These are phyloP conservation scores for Suhomyces coccinellae DNA, from an alignment of 1,139 yeast genomes.

Conservation along the genomic window DNA sequence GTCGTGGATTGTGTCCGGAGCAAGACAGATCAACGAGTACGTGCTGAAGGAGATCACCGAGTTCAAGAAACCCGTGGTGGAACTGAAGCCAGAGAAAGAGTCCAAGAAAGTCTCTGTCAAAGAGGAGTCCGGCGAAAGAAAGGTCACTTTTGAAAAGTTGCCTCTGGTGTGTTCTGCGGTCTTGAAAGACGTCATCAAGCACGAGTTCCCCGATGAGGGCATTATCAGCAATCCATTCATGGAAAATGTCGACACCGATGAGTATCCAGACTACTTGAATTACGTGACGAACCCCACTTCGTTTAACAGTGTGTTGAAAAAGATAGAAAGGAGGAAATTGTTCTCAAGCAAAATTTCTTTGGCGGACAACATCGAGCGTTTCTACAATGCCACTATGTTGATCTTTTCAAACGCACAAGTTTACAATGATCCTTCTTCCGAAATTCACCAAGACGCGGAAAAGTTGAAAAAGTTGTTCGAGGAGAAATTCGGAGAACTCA, in stretches of 20 bases:
- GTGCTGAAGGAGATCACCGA: conserved; percentile 44
- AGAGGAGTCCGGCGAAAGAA: conserved; percentile 10
- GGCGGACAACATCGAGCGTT: conserved; percentile 45
- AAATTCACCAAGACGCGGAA: conserved; percentile 57
- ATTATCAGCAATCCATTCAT: conserved; percentile 56
- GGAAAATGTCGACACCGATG: conserved; percentile 54
- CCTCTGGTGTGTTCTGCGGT: conserved; percentile 26
- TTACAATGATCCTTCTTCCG: conserved; percentile 56
- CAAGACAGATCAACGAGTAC: conserved; percentile 42
- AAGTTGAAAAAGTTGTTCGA: conserved; percentile 41
- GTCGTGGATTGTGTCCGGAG: conserved; percentile 62
- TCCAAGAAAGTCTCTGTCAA: conserved; percentile 16
- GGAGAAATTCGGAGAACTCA: conserved; percentile 30
- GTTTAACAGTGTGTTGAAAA: conserved; percentile 45
- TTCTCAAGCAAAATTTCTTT: conserved; percentile 29
- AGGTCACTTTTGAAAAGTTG: conserved; percentile 24
- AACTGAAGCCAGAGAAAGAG: conserved; percentile 15
- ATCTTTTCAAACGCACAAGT: conserved; percentile 59
- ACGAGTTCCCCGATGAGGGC: conserved; percentile 45
- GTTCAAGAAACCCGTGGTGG: conserved; percentile 16
- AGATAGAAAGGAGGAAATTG: conserved; percentile 44
- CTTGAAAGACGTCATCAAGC: conserved; percentile 40
- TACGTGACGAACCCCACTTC: conserved; percentile 59
- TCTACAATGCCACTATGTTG: conserved; percentile 48
- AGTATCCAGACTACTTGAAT: conserved; percentile 61